Conservation (phyloP, 371 early-diverging fungal species). For the Nematocida sp. region DNA sequence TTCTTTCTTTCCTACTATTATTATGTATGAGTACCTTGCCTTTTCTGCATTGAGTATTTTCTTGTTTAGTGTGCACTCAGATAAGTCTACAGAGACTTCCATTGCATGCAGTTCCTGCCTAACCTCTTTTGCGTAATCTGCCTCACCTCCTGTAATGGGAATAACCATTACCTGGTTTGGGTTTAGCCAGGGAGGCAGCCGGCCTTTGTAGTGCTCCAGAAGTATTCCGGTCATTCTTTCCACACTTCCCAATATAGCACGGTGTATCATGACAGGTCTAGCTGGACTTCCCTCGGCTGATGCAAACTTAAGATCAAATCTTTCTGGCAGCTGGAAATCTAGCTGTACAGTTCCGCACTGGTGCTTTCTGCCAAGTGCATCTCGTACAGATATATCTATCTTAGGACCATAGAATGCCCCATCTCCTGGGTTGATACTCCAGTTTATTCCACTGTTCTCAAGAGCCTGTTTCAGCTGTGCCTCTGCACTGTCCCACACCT, state of each 20-base stretch:
- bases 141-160: slow-evolving; percentile 65
- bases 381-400: slow-evolving; percentile 92
- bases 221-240: slow-evolving; percentile 95
- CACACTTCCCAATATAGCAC: slow-evolving; percentile 93
- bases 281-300: slow-evolving; percentile 72
- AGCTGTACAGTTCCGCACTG: slow-evolving; percentile 98
- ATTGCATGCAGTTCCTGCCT: slow-evolving; percentile 71
- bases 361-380: slow-evolving; percentile 83
- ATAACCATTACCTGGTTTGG: slow-evolving; percentile 88
- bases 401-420: slow-evolving; percentile 99
- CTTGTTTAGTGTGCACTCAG: slow-evolving; percentile 84
- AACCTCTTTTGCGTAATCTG: slow-evolving; percentile 71
- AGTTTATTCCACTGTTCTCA: slow-evolving; percentile 76
- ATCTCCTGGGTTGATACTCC: slow-evolving; percentile 91
- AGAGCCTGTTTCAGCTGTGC: slow-evolving; percentile 75
- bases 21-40: slow-evolving; percentile 81
- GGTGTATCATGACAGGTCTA: slow-evolving; percentile 95
- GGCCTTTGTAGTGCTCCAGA: slow-evolving; percentile 81
- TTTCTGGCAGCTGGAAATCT: slow-evolving; percentile 88
- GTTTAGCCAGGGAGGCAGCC: slow-evolving; percentile 95
- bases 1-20: slow-evolving; percentile 91
- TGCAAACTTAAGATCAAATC: slow-evolving; percentile 84
- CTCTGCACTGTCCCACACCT: slow-evolving; percentile 89
- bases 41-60: slow-evolving; percentile 85
- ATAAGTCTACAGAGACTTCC: slow-evolving; percentile 78